phyloP scores from a whole-genome alignment of 2,329 filamentous ascomycete genomes.

The Claviceps capensis region DNA sequence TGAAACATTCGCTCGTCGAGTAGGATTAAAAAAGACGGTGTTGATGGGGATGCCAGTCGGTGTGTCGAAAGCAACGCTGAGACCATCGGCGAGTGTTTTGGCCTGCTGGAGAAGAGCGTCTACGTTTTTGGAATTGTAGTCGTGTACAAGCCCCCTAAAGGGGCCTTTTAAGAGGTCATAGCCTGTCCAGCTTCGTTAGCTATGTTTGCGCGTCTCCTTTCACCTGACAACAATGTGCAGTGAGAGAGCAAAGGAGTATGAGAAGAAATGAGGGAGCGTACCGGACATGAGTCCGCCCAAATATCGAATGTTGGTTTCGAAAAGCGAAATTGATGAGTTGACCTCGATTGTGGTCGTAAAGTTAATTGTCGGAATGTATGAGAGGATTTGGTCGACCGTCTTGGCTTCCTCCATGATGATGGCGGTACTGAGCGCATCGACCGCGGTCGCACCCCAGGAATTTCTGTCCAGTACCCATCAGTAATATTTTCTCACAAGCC shows the following conservation, averaged over 20 bases:
- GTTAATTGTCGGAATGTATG: conserved; percentile 56
- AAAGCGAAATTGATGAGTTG: conserved; percentile 52
- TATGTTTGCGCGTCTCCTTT: too few species aligned
- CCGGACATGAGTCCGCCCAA: conserved; percentile 68
- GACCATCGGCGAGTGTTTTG: conserved; percentile 51
- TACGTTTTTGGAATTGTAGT: conserved; percentile 27
- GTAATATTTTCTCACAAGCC: background rate
- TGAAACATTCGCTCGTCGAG: conserved; percentile 32
- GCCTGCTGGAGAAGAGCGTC: conserved; percentile 53
- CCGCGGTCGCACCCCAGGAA: conserved; percentile 70
- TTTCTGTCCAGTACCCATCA: conserved; percentile 37
- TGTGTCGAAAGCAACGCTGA: conserved; percentile 69
- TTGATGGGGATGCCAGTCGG: conserved; percentile 63
- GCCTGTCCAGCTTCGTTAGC: conserved; percentile 21
- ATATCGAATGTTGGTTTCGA: conserved; percentile 86
- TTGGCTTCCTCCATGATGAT: conserved; percentile 58
- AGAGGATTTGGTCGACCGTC: conserved; percentile 58
- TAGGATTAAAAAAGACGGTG: conserved; percentile 44
- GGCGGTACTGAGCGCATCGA: conserved; percentile 71
- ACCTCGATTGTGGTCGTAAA: conserved; percentile 42
- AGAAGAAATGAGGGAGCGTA: conserved; percentile 10
- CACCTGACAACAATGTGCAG: too few species aligned
- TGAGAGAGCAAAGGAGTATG: too few species aligned
- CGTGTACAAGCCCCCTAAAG: conserved; percentile 32
- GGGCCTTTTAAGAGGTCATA: conserved; percentile 63